Base-by-base conservation (phyloP, 805 yeast genomes). In the Candida cerambycidarum region DNA sequence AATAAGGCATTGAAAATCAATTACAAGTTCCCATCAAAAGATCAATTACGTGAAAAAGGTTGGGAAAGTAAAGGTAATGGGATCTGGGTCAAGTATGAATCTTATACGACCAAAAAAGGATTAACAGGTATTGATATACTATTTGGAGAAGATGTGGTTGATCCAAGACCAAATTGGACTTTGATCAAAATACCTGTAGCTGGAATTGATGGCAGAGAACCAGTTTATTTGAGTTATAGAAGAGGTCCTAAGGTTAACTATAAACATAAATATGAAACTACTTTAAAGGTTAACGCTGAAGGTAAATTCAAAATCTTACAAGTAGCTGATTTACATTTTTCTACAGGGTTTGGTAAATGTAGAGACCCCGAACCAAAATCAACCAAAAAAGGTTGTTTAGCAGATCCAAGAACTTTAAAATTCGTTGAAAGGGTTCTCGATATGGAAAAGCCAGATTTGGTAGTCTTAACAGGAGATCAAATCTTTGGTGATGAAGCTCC, bases 381-480 rank as follows among this genome's bases (percentile, higher is more conserved):
- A 12, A 60, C 65, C 8, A 63, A 62, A 3, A 66, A 65, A 5
- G 67, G 63, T 10, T 93, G 98, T 57, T 63, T 75, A 46, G 98
- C 98, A 0, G 99, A 89, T 59, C 75, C 76, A 1, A 72, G 83
- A 36, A 88, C 98, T 0, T 45, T 76, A 23, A 53, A 59, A 5
- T 89, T 90, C 54, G 55, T 92, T 8, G 69, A 79, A 5, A 59
- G 59, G 15, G 85, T 86, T 0, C 63, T 92, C 35, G 90, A 86
- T 42, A 45, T 73, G 1, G 98, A 93, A 59, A 60, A 73, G 25
- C 98, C 99, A 0, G 90, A 93, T 57, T 61, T 90, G 19, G 93
- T 89, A 0, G 88, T 89, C 0, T 68, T 89, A 44, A 82, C 97
- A 0, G 99, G 99, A 5, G 99, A 92, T 64, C 96, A 89, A 60